Evolutionary conservation across 1,284 basidiomycete genomes (phyloP).

Genomic region (Marasmius sp.): DNA sequence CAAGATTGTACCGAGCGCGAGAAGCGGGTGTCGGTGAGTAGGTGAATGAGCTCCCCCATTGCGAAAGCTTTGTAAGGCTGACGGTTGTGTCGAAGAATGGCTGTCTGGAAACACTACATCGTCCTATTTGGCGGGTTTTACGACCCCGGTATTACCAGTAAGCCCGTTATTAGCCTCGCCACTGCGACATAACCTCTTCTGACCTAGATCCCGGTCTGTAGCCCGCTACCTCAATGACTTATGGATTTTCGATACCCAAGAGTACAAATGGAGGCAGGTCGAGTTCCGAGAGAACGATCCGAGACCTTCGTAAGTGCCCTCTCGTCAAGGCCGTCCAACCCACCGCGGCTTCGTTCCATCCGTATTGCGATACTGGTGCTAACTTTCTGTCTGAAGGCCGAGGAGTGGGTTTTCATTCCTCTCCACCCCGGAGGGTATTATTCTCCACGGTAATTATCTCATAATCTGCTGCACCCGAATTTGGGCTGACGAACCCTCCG

Average conservation of each 20-base stretch:
- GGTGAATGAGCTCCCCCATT: background rate
- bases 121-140: slow-evolving; percentile 89
- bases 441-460: slow-evolving; percentile 67
- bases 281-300: slow-evolving; percentile 71
- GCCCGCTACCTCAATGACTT: slow-evolving; percentile 86
- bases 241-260: slow-evolving; percentile 87
- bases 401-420: slow-evolving; percentile 90
- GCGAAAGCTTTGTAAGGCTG: background rate
- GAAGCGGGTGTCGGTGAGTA: slow-evolving; percentile 81
- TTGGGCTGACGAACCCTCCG: background rate
- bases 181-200: background rate
- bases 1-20: slow-evolving; percentile 77
- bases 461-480: background rate
- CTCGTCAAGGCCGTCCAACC: background rate
- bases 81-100: slow-evolving; percentile 58
- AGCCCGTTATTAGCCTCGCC: slow-evolving; percentile 16
- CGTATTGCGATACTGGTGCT: background rate
- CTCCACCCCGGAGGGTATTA: slow-evolving; percentile 75
- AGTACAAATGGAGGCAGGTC: slow-evolving; percentile 86
- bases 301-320: slow-evolving; percentile 61
- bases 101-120: slow-evolving; percentile 86
- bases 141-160: slow-evolving; percentile 78
- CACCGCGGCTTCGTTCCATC: background rate
- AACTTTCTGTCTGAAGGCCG: slow-evolving; percentile 44
- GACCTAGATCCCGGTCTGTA: slow-evolving; percentile 21